These are phyloP conservation scores for Arachis hypogaea DNA, from an alignment of 306 rosid genomes.

Conservation along the genomic window DNA sequence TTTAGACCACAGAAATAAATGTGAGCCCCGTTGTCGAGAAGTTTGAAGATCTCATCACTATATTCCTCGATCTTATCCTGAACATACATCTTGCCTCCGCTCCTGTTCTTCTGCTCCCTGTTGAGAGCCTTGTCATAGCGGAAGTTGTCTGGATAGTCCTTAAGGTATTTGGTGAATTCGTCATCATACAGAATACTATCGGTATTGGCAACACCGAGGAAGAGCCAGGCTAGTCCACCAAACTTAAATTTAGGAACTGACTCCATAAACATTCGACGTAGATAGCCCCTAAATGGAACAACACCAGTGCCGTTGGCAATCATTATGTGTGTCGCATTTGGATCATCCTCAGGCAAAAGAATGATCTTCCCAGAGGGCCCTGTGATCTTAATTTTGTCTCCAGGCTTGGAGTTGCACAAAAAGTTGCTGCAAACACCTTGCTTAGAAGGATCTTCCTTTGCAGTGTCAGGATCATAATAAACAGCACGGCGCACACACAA, in stretches of 20 bases:
- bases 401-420: conserved; percentile 87
- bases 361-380: conserved; percentile 97
- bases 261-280: conserved; percentile 99
- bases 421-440: conserved; percentile 90
- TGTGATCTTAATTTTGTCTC: conserved; percentile 87
- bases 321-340: conserved; percentile 97
- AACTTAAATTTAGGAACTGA: conserved; percentile 75
- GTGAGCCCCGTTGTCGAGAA: conserved; percentile 89
- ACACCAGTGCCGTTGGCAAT: conserved; percentile 93
- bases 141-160: conserved; percentile 80
- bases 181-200: conserved; percentile 90
- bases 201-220: conserved; percentile 89
- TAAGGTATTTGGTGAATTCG: conserved; percentile 84
- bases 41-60: conserved; percentile 83
- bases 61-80: conserved; percentile 98
- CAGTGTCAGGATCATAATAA: conserved; percentile 88
- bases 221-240: conserved; percentile 94
- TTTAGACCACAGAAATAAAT: conserved; percentile 94
- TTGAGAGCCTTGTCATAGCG: conserved; percentile 81
- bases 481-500: conserved; percentile 97
- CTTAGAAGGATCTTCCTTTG: conserved; percentile 90
- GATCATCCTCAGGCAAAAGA: conserved; percentile 94
- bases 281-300: conserved; percentile 96
- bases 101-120: conserved; percentile 84
- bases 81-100: conserved; percentile 95